phyloP scores from a whole-genome alignment of 2,329 filamentous ascomycete species.

The Claviceps pazoutovae region DNA sequence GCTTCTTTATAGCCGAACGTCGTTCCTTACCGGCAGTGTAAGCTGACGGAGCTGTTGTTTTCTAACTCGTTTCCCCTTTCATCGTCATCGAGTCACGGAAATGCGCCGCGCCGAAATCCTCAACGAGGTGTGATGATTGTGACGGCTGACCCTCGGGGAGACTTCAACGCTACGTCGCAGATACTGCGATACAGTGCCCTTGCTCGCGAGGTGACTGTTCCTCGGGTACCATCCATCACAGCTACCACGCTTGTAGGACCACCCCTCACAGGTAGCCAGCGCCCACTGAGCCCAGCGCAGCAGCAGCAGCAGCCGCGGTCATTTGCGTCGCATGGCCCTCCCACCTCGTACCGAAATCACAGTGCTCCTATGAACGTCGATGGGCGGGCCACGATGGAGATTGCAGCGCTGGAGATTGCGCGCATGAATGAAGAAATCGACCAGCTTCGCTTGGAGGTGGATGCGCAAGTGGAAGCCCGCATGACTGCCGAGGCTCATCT shows the following conservation, averaged over 20 bases:
- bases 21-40: conserved; percentile 71
- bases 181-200: conserved; percentile 90
- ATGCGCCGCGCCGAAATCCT: conserved; percentile 43
- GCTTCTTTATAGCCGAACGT: conserved; percentile 43
- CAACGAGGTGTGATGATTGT: conserved; percentile 95
- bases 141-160: conserved; percentile 80
- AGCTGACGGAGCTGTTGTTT: conserved; percentile 71
- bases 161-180: conserved; percentile 94
- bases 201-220: conserved; percentile 83
- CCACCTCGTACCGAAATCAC: conserved; percentile 23
- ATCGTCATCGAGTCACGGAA: conserved; percentile 23
- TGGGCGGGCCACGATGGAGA: conserved; percentile 63
- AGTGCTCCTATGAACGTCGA: conserved; percentile 26
- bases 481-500: conserved; percentile 61
- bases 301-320: conserved; percentile 19
- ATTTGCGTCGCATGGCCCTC: conserved; percentile 25
- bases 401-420: conserved; percentile 66
- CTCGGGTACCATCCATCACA: conserved; percentile 71
- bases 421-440: conserved; percentile 63
- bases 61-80: conserved; percentile 72
- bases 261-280: conserved; percentile 12
- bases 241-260: conserved; percentile 45
- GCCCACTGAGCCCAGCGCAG: conserved; percentile 16
- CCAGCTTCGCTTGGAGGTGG: conserved; percentile 53
- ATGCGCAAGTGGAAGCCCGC: conserved; percentile 56